Conservation (phyloP, 352 stramenopile species). For the Pythium sp. region DNA sequence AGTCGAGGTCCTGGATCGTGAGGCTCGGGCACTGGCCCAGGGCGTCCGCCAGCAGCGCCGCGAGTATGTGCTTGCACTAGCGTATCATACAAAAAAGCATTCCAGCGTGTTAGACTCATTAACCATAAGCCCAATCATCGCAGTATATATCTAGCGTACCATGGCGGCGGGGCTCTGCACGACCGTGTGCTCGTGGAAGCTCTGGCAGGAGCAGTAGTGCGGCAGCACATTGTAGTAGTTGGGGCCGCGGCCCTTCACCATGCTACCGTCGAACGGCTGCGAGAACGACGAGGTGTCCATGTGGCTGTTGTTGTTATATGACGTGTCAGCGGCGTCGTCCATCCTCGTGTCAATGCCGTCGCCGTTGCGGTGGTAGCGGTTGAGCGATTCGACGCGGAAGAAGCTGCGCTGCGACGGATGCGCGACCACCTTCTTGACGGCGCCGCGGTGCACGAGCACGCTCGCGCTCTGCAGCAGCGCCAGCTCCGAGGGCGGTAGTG, state of each 20-base stretch:
- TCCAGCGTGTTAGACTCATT: not conserved
- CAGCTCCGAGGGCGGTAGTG: slow-evolving; percentile 36
- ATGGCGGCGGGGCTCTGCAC: slow-evolving; percentile 45
- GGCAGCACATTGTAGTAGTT: slow-evolving; percentile 77
- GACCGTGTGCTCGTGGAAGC: slow-evolving; percentile 41
- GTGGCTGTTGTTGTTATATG: not conserved
- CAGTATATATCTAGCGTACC: slow-evolving; percentile 24
- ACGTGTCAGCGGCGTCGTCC: not conserved
- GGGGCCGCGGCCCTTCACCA: slow-evolving; percentile 35
- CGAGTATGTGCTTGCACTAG: slow-evolving; percentile 76
- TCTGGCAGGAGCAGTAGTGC: slow-evolving; percentile 63
- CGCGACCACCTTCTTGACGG: slow-evolving; percentile 47
- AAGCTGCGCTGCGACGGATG: slow-evolving; percentile 47
- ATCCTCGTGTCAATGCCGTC: not conserved
- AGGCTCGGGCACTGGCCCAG: slow-evolving; percentile 43
- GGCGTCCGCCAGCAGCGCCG: slow-evolving; percentile 53
- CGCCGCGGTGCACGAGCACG: slow-evolving; percentile 40
- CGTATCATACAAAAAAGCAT: not conserved
- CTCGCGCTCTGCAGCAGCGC: slow-evolving; percentile 53
- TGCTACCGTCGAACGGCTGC: slow-evolving; percentile 42
- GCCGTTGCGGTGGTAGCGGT: slow-evolving; percentile 35
- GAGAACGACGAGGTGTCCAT: slow-evolving; percentile 10
- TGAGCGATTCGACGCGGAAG: slow-evolving; percentile 70
- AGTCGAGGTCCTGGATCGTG: slow-evolving; percentile 51
- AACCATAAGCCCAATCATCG: too few species aligned